Conservation (phyloP, 306 rosid species). For the Gastrolobium bilobum region DNA sequence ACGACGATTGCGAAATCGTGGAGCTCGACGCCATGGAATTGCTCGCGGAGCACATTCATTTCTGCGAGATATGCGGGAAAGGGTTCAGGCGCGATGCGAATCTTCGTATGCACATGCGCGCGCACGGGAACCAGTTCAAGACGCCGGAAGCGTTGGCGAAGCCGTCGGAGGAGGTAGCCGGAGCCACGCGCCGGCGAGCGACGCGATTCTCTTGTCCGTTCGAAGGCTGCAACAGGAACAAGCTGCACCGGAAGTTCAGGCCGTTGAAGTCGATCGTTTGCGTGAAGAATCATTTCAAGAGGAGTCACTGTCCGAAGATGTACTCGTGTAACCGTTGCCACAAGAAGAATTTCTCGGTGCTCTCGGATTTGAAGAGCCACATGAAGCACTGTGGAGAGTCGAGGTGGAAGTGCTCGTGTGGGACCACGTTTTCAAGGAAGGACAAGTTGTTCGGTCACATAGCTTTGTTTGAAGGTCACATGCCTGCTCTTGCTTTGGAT, state of each 20-base stretch:
- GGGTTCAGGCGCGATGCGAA: conserved; percentile 96
- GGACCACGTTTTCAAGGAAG: conserved; percentile 84
- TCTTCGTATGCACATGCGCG: conserved; percentile 93
- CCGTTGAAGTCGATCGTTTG: conserved; percentile 77
- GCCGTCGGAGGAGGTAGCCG: conserved; percentile 43
- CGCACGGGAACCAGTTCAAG: conserved; percentile 87
- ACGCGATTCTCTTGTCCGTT: conserved; percentile 83
- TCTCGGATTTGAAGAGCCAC: conserved; percentile 87
- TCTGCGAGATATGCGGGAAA: conserved; percentile 93
- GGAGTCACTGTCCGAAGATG: conserved; percentile 96
- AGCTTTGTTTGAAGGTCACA: conserved; percentile 84
- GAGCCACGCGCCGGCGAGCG: neutral
- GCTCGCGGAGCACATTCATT: conserved; percentile 81
- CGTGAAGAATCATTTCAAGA: conserved; percentile 88
- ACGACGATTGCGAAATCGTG: conserved; percentile 61
- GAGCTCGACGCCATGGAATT: conserved; percentile 84
- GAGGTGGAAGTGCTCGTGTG: conserved; percentile 85
- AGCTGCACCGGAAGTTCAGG: conserved; percentile 65
- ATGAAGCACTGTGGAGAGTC: conserved; percentile 74
- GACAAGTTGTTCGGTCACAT: conserved; percentile 87
- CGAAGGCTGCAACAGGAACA: conserved; percentile 74
- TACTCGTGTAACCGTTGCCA: conserved; percentile 76
- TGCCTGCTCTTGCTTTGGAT: conserved; percentile 71
- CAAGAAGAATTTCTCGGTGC: conserved; percentile 80
- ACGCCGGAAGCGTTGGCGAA: conserved; percentile 77